These are phyloP conservation scores for Raphanus sativus DNA, from an alignment of 345 rosid species.

Conservation along the genomic window DNA sequence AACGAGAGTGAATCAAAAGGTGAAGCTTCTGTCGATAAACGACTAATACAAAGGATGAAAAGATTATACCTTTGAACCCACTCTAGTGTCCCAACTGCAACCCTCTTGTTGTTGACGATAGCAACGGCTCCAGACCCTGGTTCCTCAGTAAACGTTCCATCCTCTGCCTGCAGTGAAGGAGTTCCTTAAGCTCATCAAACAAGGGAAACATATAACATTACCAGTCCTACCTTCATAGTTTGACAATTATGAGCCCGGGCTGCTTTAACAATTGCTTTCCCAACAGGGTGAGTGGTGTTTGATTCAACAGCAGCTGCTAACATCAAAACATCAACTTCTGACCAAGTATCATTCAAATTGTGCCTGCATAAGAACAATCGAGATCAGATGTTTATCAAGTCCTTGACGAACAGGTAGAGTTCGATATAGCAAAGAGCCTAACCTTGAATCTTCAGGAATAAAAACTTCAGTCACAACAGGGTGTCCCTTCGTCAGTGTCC, in stretches of 20 bases:
- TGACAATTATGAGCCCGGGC: conserved; percentile 54
- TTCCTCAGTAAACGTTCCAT: conserved; percentile 87
- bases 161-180: conserved; percentile 51
- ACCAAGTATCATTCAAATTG: conserved; percentile 41
- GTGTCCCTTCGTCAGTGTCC: conserved; percentile 88
- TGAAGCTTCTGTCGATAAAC: neutral
- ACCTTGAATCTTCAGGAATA: conserved; percentile 55
- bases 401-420: neutral
- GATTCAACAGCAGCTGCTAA: conserved; percentile 94
- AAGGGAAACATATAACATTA: neutral
- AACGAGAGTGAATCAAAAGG: neutral
- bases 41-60: conserved; percentile 4
- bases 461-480: conserved; percentile 81
- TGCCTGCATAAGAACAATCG: conserved; percentile 49
- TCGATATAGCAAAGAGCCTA: too few relatives aligned
- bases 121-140: conserved; percentile 95
- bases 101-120: conserved; percentile 58
- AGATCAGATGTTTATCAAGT: conserved; percentile 21
- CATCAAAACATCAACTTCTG: conserved; percentile 72
- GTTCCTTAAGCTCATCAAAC: conserved; percentile 15
- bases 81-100: conserved; percentile 84
- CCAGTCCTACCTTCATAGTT: conserved; percentile 52
- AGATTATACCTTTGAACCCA: conserved; percentile 76
- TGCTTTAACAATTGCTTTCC: conserved; percentile 90
- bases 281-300: conserved; percentile 90